Evolutionary conservation across 2,329 filamentous ascomycete genomes (phyloP).

Genomic region (Colletotrichum sp.): DNA sequence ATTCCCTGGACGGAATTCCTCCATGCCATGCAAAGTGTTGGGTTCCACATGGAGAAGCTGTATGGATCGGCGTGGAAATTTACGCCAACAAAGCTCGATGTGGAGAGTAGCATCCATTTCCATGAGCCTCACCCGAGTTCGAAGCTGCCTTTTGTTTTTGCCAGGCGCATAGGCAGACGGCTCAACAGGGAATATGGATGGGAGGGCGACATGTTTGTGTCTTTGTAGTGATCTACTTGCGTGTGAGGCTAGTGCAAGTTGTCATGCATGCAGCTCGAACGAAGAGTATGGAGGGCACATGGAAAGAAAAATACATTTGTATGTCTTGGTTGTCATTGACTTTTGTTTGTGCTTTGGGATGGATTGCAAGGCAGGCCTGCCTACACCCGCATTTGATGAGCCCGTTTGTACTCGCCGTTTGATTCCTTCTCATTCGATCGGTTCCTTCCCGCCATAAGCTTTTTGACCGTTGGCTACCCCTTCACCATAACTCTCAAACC

Average conservation of each 20-base stretch:
- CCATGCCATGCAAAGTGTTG: slow-evolving; percentile 52
- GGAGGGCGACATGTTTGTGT: slow-evolving; percentile 47
- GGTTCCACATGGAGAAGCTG: slow-evolving; percentile 59
- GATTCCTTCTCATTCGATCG: neutral
- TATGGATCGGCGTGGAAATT: slow-evolving; percentile 69
- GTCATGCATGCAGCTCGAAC: neutral
- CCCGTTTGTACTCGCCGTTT: neutral
- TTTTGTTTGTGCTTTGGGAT: neutral
- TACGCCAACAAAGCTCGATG: slow-evolving; percentile 41
- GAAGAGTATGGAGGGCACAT: neutral
- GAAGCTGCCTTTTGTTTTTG: slow-evolving; percentile 53
- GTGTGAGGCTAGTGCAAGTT: neutral
- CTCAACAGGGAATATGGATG: slow-evolving; percentile 56
- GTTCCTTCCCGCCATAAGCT: neutral
- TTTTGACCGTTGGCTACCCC: neutral
- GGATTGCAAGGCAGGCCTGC: neutral
- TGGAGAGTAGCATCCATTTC: slow-evolving; percentile 58
- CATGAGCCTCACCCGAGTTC: slow-evolving; percentile 62
- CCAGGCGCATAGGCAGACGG: slow-evolving; percentile 51
- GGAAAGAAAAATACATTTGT: neutral
- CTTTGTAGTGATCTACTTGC: neutral
- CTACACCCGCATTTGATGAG: neutral
- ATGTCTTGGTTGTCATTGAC: neutral
- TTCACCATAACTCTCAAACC: neutral
- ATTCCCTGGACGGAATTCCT: slow-evolving; percentile 58